Percentiles rank a stretch among this genome's conserved stretches.
Conservation (phyloP, 2,329 filamentous ascomycete species). For the Fusarium siculi region DNA sequence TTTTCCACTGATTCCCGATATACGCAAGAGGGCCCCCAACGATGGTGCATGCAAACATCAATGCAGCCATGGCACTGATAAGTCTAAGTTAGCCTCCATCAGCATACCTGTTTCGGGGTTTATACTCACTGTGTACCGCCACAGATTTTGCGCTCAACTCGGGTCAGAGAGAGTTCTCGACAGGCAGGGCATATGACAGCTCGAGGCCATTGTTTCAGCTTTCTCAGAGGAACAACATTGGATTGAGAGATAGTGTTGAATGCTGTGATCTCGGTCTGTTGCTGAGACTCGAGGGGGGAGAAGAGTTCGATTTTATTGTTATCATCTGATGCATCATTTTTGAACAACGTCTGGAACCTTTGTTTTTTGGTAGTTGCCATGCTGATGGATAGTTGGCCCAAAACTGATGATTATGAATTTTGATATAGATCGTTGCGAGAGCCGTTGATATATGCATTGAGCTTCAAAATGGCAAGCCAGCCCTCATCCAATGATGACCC, state of each 20-base stretch:
- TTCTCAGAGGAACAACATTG: constrained; percentile 27
- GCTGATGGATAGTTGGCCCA: neutral
- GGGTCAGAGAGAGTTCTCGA: constrained; percentile 34
- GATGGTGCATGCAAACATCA: constrained; percentile 35
- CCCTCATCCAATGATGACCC: neutral
- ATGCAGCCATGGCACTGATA: constrained; percentile 30
- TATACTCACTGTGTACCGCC: constrained; percentile 37
- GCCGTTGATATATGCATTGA: neutral
- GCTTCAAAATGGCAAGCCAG: accelerated
- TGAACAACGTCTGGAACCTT: neutral
- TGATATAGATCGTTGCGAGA: neutral
- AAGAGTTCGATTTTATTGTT: constrained; percentile 27
- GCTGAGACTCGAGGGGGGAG: neutral
- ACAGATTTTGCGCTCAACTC: constrained; percentile 37
- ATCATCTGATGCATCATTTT: neutral
- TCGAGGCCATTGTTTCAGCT: constrained; percentile 38
- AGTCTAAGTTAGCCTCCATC: neutral
- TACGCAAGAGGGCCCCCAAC: constrained; percentile 32
- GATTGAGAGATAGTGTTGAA: constrained; percentile 36
- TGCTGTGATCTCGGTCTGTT: constrained; percentile 3
- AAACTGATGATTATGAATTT: neutral
- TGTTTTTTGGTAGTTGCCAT: constrained; percentile 14
- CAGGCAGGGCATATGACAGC: constrained; percentile 37
- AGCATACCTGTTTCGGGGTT: neutral
- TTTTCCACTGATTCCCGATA: constrained; percentile 32